Conservation (phyloP, 2,329 filamentous ascomycete species). For the Penicillium fuscoglaucum region DNA sequence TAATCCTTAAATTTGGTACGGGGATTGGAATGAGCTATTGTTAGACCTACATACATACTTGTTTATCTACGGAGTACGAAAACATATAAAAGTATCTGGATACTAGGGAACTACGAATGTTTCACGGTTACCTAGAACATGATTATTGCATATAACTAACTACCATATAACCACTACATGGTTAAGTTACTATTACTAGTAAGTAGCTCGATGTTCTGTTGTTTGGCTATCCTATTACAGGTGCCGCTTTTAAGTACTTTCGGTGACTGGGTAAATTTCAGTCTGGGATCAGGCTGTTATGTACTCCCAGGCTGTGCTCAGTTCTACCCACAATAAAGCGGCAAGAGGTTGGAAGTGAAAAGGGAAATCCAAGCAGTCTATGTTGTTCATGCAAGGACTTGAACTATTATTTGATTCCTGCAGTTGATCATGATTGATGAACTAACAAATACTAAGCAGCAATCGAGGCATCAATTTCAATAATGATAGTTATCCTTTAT, state of each 20-base stretch:
- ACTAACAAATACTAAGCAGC: not conserved
- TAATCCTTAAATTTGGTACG: not conserved
- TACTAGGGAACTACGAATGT: not conserved
- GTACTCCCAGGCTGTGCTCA: not conserved
- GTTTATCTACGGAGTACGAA: not conserved
- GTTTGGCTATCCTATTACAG: not conserved
- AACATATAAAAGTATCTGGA: not conserved
- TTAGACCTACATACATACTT: not conserved
- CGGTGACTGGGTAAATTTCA: not conserved
- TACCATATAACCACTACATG: no score
- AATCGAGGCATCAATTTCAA: not conserved
- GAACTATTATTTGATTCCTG: conserved; percentile 5
- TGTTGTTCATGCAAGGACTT: conserved; percentile 4
- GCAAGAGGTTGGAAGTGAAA: not conserved
- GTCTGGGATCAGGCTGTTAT: not conserved
- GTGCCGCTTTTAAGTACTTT: not conserved
- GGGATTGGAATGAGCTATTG: conserved; percentile 1
- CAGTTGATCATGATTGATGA: not conserved
- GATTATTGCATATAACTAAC: no score
- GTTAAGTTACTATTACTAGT: no score
- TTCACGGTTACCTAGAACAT: not conserved
- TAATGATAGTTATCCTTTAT: not conserved
- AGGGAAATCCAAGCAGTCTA: not conserved
- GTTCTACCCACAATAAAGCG: not conserved
- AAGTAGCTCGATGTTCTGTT: not conserved